Conservation (phyloP, 495 filamentous ascomycete genomes). For the Chaetomium tenue region DNA sequence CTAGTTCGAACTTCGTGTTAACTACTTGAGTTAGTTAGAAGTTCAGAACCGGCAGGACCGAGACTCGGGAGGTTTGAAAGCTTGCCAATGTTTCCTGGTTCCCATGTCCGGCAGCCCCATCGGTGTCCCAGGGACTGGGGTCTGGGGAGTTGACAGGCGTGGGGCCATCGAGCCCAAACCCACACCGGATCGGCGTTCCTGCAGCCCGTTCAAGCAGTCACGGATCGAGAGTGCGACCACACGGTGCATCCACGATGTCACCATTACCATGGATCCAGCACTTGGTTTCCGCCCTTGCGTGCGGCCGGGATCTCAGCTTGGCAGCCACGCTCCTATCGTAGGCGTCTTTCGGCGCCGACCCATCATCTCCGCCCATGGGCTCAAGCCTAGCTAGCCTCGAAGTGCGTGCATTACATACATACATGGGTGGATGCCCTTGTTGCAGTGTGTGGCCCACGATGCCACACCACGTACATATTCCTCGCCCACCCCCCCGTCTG, state of each 20-base stretch:
- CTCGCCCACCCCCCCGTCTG: not conserved
- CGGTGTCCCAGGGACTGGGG: conserved; percentile 7
- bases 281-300: conserved; percentile 9
- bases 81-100: too few relatives aligned
- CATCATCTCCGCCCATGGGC: conserved; percentile 2
- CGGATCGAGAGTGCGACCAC: conserved; percentile 15
- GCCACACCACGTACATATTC: not conserved
- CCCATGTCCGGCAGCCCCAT: not conserved
- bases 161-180: not conserved
- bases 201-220: conserved; percentile 8
- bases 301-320: not conserved
- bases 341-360: not conserved
- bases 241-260: conserved; percentile 1
- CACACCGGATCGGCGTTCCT: conserved; percentile 6
- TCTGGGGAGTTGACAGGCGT: not conserved
- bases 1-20: too few relatives aligned
- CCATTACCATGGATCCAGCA: conserved; percentile 3
- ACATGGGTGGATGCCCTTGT: not conserved
- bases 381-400: not conserved
- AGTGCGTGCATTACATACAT: not conserved
- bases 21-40: too few relatives aligned
- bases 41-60: not conserved
- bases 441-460: not conserved
- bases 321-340: not conserved
- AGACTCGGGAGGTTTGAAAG: not conserved